These are phyloP conservation scores for Sarocladium kiliense DNA, from an alignment of 2,329 filamentous ascomycete genomes.

Conservation along the genomic window DNA sequence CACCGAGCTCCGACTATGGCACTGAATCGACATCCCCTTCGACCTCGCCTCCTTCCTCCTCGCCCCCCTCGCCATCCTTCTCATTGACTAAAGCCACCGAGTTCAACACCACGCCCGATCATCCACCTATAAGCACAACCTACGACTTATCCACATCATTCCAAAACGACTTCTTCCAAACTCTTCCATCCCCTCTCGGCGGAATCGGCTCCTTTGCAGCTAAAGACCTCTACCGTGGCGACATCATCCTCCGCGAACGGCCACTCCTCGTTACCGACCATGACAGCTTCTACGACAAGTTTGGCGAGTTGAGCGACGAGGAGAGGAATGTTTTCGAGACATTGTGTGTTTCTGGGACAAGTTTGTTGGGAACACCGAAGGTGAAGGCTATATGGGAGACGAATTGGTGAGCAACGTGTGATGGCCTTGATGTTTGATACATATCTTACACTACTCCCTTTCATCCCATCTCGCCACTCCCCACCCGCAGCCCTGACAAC, in stretches of 20 bases:
- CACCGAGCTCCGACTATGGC: neutral
- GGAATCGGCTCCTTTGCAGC: slow-evolving; percentile 44
- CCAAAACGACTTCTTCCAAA: slow-evolving; percentile 33
- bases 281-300: slow-evolving; percentile 25
- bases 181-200: slow-evolving; percentile 34
- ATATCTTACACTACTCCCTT: neutral
- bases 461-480: neutral
- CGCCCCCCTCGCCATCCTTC: neutral
- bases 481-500: too few relatives aligned
- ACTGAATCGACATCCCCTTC: neutral
- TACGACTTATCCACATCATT: neutral
- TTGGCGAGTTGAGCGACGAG: slow-evolving; percentile 26
- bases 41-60: neutral
- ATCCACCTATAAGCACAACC: neutral
- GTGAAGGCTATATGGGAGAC: slow-evolving; percentile 37
- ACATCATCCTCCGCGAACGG: slow-evolving; percentile 39
- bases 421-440: neutral
- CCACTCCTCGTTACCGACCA: slow-evolving; percentile 32
- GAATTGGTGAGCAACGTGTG: slow-evolving; percentile 36
- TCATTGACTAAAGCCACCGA: too few relatives aligned
- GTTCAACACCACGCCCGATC: too few relatives aligned
- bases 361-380: slow-evolving; percentile 17
- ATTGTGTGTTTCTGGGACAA: slow-evolving; percentile 29
- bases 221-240: slow-evolving; percentile 28
- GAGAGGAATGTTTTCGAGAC: slow-evolving; percentile 28